Evolutionary conservation across 75 land plant species (phyloP).

Genomic region (Pseudotsuga menziesii): DNA sequence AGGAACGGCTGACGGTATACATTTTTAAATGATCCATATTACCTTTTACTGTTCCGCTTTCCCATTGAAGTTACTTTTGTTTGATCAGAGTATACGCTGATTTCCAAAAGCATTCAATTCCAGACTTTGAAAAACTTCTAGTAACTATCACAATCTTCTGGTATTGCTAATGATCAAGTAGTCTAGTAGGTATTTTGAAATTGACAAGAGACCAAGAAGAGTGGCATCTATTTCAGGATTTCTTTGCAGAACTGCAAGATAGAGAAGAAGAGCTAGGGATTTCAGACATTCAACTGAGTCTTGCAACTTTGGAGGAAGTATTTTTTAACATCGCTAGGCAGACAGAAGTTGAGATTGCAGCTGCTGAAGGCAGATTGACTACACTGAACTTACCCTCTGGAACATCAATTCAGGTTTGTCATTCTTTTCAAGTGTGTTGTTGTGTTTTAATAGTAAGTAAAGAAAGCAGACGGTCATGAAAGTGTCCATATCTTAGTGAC

Average conservation of each 20-base stretch:
- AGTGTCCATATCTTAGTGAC: not conserved
- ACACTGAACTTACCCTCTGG: conserved; percentile 21
- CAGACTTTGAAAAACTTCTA: no score
- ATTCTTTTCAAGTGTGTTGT: not conserved
- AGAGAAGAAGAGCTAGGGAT: conserved; percentile 16
- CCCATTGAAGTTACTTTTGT: not conserved
- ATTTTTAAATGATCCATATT: not conserved
- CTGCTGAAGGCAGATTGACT: conserved; percentile 34
- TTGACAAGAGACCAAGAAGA: not conserved
- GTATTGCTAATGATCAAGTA: not conserved
- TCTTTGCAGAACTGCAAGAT: conserved; percentile 11
- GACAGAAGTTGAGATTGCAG: conserved; percentile 25
- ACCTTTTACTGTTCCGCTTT: not conserved
- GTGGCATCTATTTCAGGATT: conserved; percentile 10
- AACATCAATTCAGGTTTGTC: conserved; percentile 16
- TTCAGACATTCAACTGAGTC: conserved; percentile 25
- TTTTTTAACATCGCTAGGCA: conserved; percentile 17
- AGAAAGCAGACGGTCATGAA: not conserved
- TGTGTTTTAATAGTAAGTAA: not conserved
- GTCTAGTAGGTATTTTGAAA: not conserved
- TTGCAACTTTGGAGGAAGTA: conserved; percentile 20
- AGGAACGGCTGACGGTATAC: conserved; percentile 12
- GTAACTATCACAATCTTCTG: not conserved
- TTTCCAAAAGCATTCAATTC: not conserved
- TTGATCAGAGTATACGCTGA: not conserved